A percentile compares a stretch with the other conserved stretches of the same genome.
These are phyloP conservation scores for Apophysomyces sp. DNA, from an alignment of 371 early-diverging fungal species.

Conservation along the genomic window DNA sequence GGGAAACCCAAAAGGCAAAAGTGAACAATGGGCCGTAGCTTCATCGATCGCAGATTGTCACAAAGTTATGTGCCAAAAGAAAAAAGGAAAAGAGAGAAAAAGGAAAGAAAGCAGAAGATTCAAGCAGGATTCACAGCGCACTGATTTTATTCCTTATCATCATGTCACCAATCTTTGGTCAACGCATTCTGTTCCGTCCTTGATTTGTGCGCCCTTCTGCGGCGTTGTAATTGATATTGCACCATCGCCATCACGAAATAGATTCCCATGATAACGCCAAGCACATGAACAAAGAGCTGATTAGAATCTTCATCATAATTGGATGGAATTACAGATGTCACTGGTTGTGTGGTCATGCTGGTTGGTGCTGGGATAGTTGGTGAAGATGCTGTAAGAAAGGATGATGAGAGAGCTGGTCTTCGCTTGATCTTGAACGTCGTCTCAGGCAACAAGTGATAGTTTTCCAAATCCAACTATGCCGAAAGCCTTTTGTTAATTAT, in stretches of 20 bases:
- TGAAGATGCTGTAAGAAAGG: not conserved
- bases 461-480: conserved; percentile 45
- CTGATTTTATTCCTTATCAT: not conserved
- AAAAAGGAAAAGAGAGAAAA: not conserved
- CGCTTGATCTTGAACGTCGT: conserved; percentile 24
- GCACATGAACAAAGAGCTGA: conserved; percentile 30
- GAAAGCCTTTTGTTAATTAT: not conserved
- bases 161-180: not conserved
- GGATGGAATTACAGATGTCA: not conserved
- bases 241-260: conserved; percentile 28
- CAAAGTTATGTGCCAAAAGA: not conserved
- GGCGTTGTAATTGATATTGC: conserved; percentile 17
- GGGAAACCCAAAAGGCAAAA: not conserved
- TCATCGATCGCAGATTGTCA: too few relatives aligned
- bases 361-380: not conserved
- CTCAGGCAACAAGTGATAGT: conserved; percentile 43
- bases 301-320: conserved; percentile 14
- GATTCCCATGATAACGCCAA: conserved; percentile 16
- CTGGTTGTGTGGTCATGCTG: not conserved
- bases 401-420: not conserved
- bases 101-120: not conserved
- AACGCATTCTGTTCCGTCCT: not conserved
- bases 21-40: not conserved
- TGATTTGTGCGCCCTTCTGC: not conserved
- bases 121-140: not conserved